Percentiles rank a stretch among this genome's conserved stretches.
Evolutionary conservation across 1,139 yeast genomes (phyloP).

Genomic region (Debaryomyces subglobosus): DNA sequence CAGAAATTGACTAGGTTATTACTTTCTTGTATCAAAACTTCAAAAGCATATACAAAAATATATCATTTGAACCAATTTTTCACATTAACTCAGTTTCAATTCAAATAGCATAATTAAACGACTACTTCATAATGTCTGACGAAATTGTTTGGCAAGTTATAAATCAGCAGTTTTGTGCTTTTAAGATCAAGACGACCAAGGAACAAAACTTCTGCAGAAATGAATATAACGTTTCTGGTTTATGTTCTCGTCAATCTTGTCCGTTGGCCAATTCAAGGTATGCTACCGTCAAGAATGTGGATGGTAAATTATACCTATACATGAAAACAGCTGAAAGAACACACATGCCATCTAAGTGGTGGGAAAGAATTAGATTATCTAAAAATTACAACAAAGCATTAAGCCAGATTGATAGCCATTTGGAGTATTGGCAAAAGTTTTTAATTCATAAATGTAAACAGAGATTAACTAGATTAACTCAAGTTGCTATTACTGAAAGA

Average conservation of each 20-base stretch:
- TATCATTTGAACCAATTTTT: neutral
- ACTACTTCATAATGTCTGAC: slow-evolving; percentile 41
- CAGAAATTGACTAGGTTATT: neutral
- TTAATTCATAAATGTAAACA: slow-evolving; percentile 93
- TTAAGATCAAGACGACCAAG: slow-evolving; percentile 77
- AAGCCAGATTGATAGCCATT: slow-evolving; percentile 81
- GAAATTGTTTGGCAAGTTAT: slow-evolving; percentile 89
- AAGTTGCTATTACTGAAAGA: slow-evolving; percentile 95
- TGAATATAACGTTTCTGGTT: slow-evolving; percentile 87
- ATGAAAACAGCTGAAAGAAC: slow-evolving; percentile 98
- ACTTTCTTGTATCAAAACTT: neutral
- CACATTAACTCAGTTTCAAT: neutral
- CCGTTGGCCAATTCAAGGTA: slow-evolving; percentile 95
- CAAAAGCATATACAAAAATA: neutral
- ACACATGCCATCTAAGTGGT: slow-evolving; percentile 87
- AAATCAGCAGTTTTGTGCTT: slow-evolving; percentile 87
- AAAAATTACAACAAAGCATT: slow-evolving; percentile 88
- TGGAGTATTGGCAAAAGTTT: slow-evolving; percentile 92
- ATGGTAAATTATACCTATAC: slow-evolving; percentile 85
- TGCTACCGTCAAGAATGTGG: slow-evolving; percentile 89
- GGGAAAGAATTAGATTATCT: slow-evolving; percentile 92
- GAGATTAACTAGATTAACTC: slow-evolving; percentile 89
- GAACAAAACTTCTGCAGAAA: slow-evolving; percentile 84
- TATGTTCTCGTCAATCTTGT: slow-evolving; percentile 90
- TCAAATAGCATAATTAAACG: slow-evolving; percentile 5